Base-by-base conservation (phyloP, 2,329 filamentous ascomycete species). In the Plectosphaerella plurivora region DNA sequence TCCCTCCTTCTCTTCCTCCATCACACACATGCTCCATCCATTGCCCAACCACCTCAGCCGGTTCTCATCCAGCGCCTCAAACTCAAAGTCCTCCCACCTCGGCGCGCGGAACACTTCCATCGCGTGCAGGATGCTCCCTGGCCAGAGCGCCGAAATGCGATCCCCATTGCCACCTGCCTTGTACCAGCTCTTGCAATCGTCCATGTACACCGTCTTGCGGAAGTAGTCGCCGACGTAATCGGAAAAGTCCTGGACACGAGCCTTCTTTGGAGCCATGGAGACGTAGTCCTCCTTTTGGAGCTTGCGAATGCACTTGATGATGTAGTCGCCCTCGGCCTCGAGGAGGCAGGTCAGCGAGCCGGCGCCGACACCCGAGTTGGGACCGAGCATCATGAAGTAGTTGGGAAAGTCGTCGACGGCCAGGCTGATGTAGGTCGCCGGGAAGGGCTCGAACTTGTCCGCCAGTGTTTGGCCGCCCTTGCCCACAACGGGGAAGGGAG, bases 121-220 rank as follows among this genome's bases (percentile, higher is more conserved):
- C 8, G 70, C 69, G 45, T 76, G 74, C 50, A 74, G 64, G 15
- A 69, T 70, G 25, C 69, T 39, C 5, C 74, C 74, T 0, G 73
- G 73, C 73, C 74, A 77, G 25, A 76, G 60, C 2, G 70, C 73
- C 18, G 68, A 66, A 47, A 76, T 66, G 51, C 67, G 63, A 49
- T 70, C 60, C 5, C 70, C 72, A 10, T 59, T 61, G 22, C 70
- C 44, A 6, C 25, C 22, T 12, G 44, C 9, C 20, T 25, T 76
- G 61, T 82, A 83, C 79, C 78, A 82, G 51, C 73, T 77, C 54
- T 72, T 73, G 61, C 79, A 82, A 9, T 65, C 61, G 37, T 74
- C 75, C 8, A 68, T 64, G 61, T 77, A 79, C 3, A 79, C 75
- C 0, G 74, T 78, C 6, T 67, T 61, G 55, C 71, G 68, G 60